Evolutionary conservation across 2,329 filamentous ascomycete genomes (phyloP).

Genomic region (Teratosphaeria gauchensis): DNA sequence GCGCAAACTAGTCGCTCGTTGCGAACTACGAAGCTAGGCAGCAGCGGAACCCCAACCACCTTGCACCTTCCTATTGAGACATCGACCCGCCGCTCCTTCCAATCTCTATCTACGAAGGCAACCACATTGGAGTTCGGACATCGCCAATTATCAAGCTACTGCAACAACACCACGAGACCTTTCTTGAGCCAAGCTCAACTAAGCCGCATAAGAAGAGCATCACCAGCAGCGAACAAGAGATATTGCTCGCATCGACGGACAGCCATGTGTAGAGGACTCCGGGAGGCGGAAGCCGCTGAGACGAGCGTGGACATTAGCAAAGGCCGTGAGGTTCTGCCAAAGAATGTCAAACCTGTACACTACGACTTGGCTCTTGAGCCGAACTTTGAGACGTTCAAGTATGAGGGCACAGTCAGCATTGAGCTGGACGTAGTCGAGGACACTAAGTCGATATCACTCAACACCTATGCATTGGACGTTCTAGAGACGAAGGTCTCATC

Average conservation of each 20-base stretch:
- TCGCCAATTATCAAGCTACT: neutral
- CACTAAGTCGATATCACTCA: slow-evolving; percentile 74
- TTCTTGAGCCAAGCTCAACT: neutral
- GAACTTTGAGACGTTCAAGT: slow-evolving; percentile 78
- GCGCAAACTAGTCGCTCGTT: neutral
- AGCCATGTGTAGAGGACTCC: slow-evolving; percentile 60
- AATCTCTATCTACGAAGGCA: neutral
- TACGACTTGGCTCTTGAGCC: slow-evolving; percentile 90
- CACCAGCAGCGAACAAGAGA: slow-evolving; percentile 27
- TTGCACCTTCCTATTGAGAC: neutral
- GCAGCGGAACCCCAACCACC: neutral
- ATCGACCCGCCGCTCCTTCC: neutral
- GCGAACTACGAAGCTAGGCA: neutral
- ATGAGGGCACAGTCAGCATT: slow-evolving; percentile 73
- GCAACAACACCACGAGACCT: neutral
- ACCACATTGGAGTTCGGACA: neutral
- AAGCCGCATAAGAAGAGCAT: neutral
- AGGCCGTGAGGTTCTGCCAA: slow-evolving; percentile 75
- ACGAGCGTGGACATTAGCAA: slow-evolving; percentile 51
- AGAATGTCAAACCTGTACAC: slow-evolving; percentile 84
- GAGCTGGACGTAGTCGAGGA: slow-evolving; percentile 82
- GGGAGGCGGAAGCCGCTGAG: slow-evolving; percentile 45
- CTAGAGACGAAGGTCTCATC: slow-evolving; percentile 60
- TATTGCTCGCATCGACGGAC: slow-evolving; percentile 64
- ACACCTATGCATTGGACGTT: slow-evolving; percentile 79